Evolutionary conservation across 495 filamentous ascomycete species (phyloP).

Genomic region (Talaromyces liani): DNA sequence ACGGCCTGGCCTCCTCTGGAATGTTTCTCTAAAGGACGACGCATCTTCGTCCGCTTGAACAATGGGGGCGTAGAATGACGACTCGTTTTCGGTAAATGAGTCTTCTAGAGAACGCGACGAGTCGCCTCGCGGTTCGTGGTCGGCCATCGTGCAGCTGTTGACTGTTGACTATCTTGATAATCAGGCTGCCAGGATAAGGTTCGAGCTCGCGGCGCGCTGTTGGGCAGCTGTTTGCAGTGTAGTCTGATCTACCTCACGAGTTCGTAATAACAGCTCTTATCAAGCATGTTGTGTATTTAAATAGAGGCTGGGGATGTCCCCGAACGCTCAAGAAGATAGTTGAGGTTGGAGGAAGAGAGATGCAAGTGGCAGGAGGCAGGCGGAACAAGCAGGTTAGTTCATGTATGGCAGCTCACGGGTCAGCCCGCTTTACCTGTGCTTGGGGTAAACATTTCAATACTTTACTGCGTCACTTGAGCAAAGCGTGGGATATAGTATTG

Average conservation of each 20-base stretch:
- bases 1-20: slow-evolving; percentile 17
- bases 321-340: not conserved
- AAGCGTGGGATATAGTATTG: not conserved
- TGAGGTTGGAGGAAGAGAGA: not conserved
- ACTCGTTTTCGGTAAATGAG: not conserved
- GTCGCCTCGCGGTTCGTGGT: not conserved
- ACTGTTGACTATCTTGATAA: not conserved
- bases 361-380: not conserved
- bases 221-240: not conserved
- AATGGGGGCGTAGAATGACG: not conserved
- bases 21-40: not conserved
- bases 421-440: not conserved
- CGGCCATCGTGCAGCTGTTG: slow-evolving; percentile 2
- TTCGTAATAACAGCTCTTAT: not conserved
- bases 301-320: not conserved
- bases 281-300: not conserved
- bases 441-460: not conserved
- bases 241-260: not conserved
- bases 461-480: not conserved
- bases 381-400: not conserved
- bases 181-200: not conserved
- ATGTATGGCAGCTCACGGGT: not conserved
- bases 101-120: not conserved
- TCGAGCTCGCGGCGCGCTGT: not conserved
- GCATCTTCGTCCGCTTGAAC: slow-evolving; percentile 5